Conservation (phyloP, 352 stramenopile genomes). For the Pythium plurisporium region DNA sequence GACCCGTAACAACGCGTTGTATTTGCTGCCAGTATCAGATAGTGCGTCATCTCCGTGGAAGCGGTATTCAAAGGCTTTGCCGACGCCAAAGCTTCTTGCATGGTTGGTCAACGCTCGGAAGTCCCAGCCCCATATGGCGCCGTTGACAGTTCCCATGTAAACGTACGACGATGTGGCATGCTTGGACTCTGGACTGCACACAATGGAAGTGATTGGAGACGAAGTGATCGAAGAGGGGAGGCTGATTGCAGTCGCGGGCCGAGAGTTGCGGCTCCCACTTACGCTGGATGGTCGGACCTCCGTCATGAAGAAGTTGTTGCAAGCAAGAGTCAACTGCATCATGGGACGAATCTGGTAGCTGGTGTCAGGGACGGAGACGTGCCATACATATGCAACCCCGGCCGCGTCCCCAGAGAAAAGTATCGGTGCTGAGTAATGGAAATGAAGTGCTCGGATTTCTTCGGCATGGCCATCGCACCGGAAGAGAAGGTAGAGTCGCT, state of each 20-base stretch:
- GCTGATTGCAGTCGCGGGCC: neutral
- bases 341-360: conserved; percentile 22
- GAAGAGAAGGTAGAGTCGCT: conserved; percentile 50
- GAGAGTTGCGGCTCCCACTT: neutral
- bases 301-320: neutral
- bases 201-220: conserved; percentile 25
- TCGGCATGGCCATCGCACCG: conserved; percentile 39
- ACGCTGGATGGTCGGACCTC: neutral
- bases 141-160: conserved; percentile 2
- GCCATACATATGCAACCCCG: conserved; percentile 44
- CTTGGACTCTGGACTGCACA: conserved; percentile 17
- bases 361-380: conserved; percentile 18
- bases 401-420: conserved; percentile 45
- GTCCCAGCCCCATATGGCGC: conserved; percentile 22
- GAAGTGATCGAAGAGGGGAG: neutral
- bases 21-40: neutral
- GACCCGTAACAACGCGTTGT: conserved; percentile 29
- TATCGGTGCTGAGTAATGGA: conserved; percentile 31
- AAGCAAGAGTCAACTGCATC: conserved; percentile 24
- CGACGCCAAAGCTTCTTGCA: conserved; percentile 13
- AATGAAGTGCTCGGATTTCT: conserved; percentile 53
- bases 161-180: conserved; percentile 8
- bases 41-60: neutral
- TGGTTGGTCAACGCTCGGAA: conserved; percentile 17
- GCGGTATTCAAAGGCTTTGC: conserved; percentile 18